Base-by-base conservation (phyloP, 2,329 filamentous ascomycete species). In the Cladophialophora immunda region DNA sequence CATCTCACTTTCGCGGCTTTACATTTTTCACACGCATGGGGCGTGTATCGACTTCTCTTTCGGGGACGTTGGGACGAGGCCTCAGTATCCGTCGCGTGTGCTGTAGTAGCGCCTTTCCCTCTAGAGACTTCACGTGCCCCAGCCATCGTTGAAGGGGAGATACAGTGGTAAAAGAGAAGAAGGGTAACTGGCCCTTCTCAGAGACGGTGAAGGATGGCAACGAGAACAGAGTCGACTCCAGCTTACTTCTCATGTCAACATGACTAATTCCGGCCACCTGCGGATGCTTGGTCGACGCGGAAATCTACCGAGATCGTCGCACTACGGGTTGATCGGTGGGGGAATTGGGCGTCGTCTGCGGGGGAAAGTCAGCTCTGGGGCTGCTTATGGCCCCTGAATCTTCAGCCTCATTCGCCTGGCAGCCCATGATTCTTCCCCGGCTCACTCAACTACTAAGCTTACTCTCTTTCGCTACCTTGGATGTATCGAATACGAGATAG, bases 1-100 rank as follows among this genome's bases (percentile, higher is more conserved):
- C 62, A 64, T 15, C 62, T 45, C 8, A 64, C 62, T 47, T 64
- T 64, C 5, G 62, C 62, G 52, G 38, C 55, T 38, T 64, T 56
- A 34, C 62, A 64, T 13, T 56, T 45, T 36, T 64, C 45, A 34
- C 62, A 64, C n/a, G 62, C 62, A 54, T 64, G 62, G n/a, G 55
- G 62, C 7, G 62, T 64, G 19, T 64, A 64, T 29, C 62, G 62
- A 64, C 56, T 64, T 32, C 62, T 53, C 56, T 64, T 64, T 32
- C 58, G 58, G n/a, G 29, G 5, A 5, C 45, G 58, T 22, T 36
- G 58, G 32, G 58, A 53, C 5, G 45, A 36, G 19, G 5, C 19
- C 29, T 59, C 38, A 17, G 15, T 25, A 30, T 54, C 58, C 30
- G 47, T 38, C 15, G n/a, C 30, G 19, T 22, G 27, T 30, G 22